Evolutionary conservation across 1,284 basidiomycete genomes (phyloP).

Genomic region (Sporisorium sorghi): DNA sequence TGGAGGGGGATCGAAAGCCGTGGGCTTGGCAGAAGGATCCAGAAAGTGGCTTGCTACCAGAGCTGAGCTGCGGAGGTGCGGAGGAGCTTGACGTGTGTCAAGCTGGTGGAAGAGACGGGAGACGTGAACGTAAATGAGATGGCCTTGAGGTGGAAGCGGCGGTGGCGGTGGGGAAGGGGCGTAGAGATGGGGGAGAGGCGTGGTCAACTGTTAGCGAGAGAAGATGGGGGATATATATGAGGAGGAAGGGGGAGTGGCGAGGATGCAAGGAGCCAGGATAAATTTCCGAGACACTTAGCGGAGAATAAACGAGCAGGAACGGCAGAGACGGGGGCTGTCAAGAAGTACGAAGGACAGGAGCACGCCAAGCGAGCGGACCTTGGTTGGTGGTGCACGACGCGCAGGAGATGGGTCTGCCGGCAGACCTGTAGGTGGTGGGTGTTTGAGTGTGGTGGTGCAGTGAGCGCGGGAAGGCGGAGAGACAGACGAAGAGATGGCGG

Average conservation of each 20-base stretch:
- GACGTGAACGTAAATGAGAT: not conserved
- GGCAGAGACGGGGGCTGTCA: no score
- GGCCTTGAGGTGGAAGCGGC: not conserved
- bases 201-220: not conserved
- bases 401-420: not conserved
- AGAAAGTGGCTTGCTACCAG: not conserved
- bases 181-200: not conserved
- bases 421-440: not conserved
- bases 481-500: not conserved
- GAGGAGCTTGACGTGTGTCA: not conserved
- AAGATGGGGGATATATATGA: conserved; percentile 5
- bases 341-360: no score
- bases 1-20: conserved; percentile 1
- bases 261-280: not conserved
- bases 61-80: no score
- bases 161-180: conserved; percentile 1
- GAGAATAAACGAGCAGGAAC: not conserved
- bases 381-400: not conserved
- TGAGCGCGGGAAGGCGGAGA: not conserved
- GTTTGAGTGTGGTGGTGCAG: not conserved
- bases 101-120: not conserved
- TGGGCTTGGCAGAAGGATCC: not conserved
- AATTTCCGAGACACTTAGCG: conserved; percentile 5
- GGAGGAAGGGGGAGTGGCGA: not conserved
- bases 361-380: not conserved